Base-by-base conservation (phyloP, 2,329 filamentous ascomycete species). In the Plenodomus tracheiphilus region DNA sequence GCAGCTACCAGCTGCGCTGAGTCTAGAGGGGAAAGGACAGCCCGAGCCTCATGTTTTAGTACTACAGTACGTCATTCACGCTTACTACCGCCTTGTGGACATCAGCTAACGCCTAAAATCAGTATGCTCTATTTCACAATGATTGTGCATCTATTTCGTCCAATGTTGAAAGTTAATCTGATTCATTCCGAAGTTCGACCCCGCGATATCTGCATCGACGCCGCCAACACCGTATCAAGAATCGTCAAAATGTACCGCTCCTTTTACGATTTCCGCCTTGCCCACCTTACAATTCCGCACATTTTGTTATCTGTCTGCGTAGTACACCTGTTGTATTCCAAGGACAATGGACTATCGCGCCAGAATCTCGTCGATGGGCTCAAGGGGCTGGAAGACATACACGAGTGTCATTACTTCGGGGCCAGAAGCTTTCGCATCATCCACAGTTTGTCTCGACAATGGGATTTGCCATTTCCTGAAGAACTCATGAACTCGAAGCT, bases 21-120 rank as follows among this genome's bases (percentile, higher is more conserved):
- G 81, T 18, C 69, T 90, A 2, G 56, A 65, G 4, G 50, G 51
- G 17, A 51, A 47, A 20, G 45, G 11, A 32, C 81, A 87, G 51
- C 88, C 88, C 43, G 86, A 87, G 2, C 87, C 88, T 10, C 85
- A 88, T 39, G 86, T 90, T 30, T 73, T 91, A 17, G 86, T 88
- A 52, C 81, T 87, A 32, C 87, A 91, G 87, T 90, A 76, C 77
- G 87, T 79, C n/a, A 9, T 18, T 40, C 8, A 9, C 19, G n/a
- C n/a, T n/a, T n/a, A 28, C 2, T 5, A 9, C 34, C 19, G n/a
- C 13, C 17, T 18, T 4, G 17, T 21, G 37, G 30, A 9, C 11
- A 32, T 40, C 5, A 51, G 43, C 57, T 60, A 43, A 64, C 44
- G 32, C 11, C 15, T 17, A 11, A 40, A 15, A 2, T 3, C 30